A percentile compares a stretch with the other conserved stretches of the same genome.
Evolutionary conservation across 1,284 basidiomycete species (phyloP).

Genomic region (Marasmius oreades): DNA sequence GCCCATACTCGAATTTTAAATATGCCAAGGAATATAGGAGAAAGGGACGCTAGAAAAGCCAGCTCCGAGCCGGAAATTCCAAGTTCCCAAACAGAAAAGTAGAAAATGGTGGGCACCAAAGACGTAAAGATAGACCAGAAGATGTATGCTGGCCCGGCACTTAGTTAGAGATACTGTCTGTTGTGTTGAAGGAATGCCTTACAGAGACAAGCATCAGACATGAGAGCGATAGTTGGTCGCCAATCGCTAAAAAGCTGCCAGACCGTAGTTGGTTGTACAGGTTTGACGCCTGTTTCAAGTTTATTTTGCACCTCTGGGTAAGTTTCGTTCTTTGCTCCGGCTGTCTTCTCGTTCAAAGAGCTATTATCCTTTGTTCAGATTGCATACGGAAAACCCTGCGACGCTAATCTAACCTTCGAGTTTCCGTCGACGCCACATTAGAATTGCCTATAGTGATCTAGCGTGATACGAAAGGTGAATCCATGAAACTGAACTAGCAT

Average conservation of each 20-base stretch:
- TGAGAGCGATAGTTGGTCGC: conserved; percentile 34
- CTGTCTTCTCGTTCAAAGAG: background rate
- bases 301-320: background rate
- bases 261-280: background rate
- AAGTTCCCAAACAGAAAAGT: conserved; percentile 89
- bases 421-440: background rate
- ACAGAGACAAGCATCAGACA: conserved; percentile 56
- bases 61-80: conserved; percentile 77
- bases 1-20: conserved; percentile 41
- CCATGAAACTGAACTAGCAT: background rate
- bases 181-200: conserved; percentile 21
- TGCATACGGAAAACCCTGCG: background rate
- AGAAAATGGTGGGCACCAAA: conserved; percentile 83
- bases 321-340: background rate
- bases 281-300: background rate
- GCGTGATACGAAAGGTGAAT: background rate
- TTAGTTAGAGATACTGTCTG: conserved; percentile 4
- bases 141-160: conserved; percentile 57
- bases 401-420: conserved; percentile 1
- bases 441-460: conserved; percentile 1
- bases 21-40: conserved; percentile 59
- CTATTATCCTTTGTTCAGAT: background rate
- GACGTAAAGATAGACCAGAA: conserved; percentile 89
- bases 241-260: background rate
- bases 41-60: conserved; percentile 63